A percentile compares a stretch with the other conserved stretches of the same genome.
phyloP scores from a whole-genome alignment of 805 yeast species.

The Myxozyma neotropica region DNA sequence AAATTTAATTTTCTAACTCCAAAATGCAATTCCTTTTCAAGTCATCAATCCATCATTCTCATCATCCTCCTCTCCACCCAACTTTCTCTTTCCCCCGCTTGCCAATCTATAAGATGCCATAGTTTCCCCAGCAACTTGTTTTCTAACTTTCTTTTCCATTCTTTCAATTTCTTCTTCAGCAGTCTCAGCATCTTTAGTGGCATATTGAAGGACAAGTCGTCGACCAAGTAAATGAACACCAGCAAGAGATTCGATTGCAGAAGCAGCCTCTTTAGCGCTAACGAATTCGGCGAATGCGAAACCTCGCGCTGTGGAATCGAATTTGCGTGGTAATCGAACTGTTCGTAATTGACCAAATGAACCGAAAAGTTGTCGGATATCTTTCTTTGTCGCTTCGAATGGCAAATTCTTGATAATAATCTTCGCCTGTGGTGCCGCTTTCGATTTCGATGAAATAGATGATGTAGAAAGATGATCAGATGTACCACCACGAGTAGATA shows the following conservation, averaged over 20 bases:
- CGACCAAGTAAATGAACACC: conserved; percentile 98
- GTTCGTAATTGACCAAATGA: conserved; percentile 94
- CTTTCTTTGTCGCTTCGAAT: conserved; percentile 91
- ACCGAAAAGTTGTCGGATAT: conserved; percentile 87
- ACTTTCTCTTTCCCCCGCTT: conserved; percentile 65
- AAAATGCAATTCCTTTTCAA: neutral
- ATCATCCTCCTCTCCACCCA: conserved; percentile 58
- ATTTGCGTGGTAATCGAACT: conserved; percentile 93
- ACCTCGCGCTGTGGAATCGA: conserved; percentile 93
- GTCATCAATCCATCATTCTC: conserved; percentile 13
- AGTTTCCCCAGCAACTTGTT: conserved; percentile 74
- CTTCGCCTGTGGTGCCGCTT: conserved; percentile 50
- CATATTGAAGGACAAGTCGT: conserved; percentile 89
- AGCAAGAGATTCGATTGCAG: conserved; percentile 87
- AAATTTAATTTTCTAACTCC: no score
- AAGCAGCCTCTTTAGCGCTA: conserved; percentile 82
- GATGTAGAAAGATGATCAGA: conserved; percentile 35
- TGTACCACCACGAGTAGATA: conserved; percentile 69
- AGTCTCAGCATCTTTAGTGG: conserved; percentile 75
- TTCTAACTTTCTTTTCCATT: conserved; percentile 83
- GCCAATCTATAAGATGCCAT: conserved; percentile 66
- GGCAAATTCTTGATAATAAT: conserved; percentile 96
- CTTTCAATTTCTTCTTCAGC: conserved; percentile 89
- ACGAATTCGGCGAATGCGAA: conserved; percentile 96
- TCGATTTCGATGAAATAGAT: conserved; percentile 6